phyloP scores from a whole-genome alignment of 169 alveolate genomes.

The Amoebophrya sp. region DNA sequence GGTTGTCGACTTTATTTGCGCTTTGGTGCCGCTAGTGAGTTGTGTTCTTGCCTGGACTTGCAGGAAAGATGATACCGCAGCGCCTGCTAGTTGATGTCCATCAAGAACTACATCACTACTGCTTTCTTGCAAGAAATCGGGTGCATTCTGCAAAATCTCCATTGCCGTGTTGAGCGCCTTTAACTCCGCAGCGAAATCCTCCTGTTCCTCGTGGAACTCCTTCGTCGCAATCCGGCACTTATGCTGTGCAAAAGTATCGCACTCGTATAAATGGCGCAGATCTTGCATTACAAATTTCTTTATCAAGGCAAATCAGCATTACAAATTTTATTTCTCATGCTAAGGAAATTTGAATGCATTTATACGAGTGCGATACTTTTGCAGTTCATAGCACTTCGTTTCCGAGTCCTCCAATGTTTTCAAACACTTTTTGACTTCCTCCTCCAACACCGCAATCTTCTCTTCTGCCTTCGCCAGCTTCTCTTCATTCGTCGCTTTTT shows the following conservation, averaged over 20 bases:
- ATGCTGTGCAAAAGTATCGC: too few relatives aligned
- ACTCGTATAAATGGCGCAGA: too few relatives aligned
- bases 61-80: not conserved
- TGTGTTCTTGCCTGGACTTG: not conserved
- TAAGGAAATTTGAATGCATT: too few relatives aligned
- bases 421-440: not conserved
- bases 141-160: not conserved
- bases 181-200: not conserved
- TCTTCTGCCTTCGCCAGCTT: not conserved
- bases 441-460: not conserved
- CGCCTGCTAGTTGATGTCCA: too few relatives aligned
- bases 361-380: too few relatives aligned
- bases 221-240: not conserved
- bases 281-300: too few relatives aligned
- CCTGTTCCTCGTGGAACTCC: conserved; percentile 18
- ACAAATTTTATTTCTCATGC: too few relatives aligned
- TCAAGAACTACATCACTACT: too few relatives aligned
- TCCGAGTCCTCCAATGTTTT: not conserved
- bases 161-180: not conserved
- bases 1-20: too few relatives aligned
- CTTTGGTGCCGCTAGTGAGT: not conserved
- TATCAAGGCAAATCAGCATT: too few relatives aligned
- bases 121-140: not conserved
- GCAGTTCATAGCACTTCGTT: too few relatives aligned
- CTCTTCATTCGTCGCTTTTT: not conserved